Percentiles rank a stretch among this genome's conserved stretches.
phyloP scores from a whole-genome alignment of 2,329 filamentous ascomycete genomes.

The Pseudogymnoascus sp. region DNA sequence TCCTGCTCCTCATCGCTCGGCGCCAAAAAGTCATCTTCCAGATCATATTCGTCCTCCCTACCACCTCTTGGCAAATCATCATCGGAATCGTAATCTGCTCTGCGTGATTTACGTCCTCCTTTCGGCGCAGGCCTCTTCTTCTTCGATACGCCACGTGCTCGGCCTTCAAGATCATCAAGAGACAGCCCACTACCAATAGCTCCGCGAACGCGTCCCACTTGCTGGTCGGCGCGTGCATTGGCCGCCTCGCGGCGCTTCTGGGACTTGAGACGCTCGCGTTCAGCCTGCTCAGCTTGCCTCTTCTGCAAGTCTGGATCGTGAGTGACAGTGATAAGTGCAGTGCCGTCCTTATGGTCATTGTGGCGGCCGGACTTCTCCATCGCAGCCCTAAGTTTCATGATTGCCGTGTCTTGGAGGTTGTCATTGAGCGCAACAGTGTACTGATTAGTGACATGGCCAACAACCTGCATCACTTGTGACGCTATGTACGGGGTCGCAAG shows the following conservation, averaged over 20 bases:
- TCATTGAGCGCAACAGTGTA: conserved; percentile 61
- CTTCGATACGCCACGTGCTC: conserved; percentile 28
- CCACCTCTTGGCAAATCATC: conserved; percentile 53
- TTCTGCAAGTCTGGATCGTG: conserved; percentile 70
- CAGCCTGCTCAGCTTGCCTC: conserved; percentile 62
- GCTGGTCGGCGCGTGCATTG: conserved; percentile 53
- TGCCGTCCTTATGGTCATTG: conserved; percentile 45
- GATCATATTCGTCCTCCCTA: conserved; percentile 67
- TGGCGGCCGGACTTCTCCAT: conserved; percentile 47
- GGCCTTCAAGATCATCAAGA: conserved; percentile 61
- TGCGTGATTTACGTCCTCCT: conserved; percentile 43
- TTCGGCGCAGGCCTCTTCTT: conserved; percentile 47
- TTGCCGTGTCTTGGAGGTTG: conserved; percentile 60
- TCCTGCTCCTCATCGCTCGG: conserved; percentile 63
- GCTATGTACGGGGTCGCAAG: conserved; percentile 62
- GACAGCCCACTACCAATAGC: conserved; percentile 50
- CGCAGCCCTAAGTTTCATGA: conserved; percentile 57
- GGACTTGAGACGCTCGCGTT: conserved; percentile 62
- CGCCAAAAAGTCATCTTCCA: conserved; percentile 72
- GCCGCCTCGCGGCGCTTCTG: conserved; percentile 61
- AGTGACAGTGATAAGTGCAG: conserved; percentile 60
- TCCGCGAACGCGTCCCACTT: conserved; percentile 33
- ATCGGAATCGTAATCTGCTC: conserved; percentile 66
- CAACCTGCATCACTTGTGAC: conserved; percentile 60
- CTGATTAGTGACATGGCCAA: conserved; percentile 68